phyloP scores from a whole-genome alignment of 306 rosid species.

The Quercus agrifolia region DNA sequence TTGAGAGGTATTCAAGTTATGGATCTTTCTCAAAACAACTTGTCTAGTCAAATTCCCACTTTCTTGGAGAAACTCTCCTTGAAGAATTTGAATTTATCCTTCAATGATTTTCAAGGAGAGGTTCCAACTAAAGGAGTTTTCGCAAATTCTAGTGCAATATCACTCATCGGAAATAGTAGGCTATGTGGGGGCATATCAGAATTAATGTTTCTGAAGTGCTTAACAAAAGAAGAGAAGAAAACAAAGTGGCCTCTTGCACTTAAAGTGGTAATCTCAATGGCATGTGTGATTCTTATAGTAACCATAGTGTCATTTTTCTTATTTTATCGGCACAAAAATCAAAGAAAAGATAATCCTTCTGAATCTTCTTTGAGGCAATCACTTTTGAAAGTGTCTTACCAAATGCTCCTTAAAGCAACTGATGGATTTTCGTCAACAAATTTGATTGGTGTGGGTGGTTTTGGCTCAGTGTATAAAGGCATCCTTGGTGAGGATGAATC shows the following conservation, averaged over 20 bases:
- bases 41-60: conserved; percentile 15
- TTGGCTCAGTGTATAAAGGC: conserved; percentile 41
- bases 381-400: conserved; percentile 27
- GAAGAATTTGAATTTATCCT: conserved; percentile 26
- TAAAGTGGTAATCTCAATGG: too few species aligned
- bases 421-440: conserved; percentile 33
- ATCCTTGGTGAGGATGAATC: conserved; percentile 9
- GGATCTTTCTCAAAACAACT: conserved; percentile 29
- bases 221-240: too few species aligned
- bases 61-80: conserved; percentile 19
- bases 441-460: conserved; percentile 27
- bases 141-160: neutral
- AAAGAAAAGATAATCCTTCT: neutral
- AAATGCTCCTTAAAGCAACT: conserved; percentile 34
- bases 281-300: too few species aligned
- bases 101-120: conserved; percentile 33
- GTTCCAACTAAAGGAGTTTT: conserved; percentile 35
- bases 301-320: too few species aligned
- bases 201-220: conserved; percentile 14
- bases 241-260: too few species aligned
- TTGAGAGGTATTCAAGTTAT: conserved; percentile 12
- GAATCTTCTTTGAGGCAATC: neutral
- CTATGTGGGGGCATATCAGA: conserved; percentile 41
- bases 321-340: neutral
- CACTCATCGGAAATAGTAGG: neutral